Evolutionary conservation across 1,139 yeast genomes (phyloP).

Genomic region (Candida anutae): DNA sequence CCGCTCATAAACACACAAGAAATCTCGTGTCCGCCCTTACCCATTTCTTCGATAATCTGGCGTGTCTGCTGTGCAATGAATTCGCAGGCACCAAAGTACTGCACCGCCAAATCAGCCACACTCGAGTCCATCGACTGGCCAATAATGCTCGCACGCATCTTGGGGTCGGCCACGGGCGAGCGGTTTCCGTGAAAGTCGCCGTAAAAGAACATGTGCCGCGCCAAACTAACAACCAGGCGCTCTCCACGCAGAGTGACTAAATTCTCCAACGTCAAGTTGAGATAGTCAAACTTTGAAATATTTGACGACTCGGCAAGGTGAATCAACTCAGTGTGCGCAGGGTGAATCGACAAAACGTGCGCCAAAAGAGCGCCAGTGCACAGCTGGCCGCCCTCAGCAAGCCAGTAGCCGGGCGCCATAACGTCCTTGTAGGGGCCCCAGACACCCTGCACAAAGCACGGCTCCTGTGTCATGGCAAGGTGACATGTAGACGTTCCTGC

Average conservation of each 20-base stretch:
- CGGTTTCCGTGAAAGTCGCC: slow-evolving; percentile 97
- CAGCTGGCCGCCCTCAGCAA: slow-evolving; percentile 98
- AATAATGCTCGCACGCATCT: slow-evolving; percentile 87
- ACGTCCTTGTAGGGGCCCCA: slow-evolving; percentile 99
- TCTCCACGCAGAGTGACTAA: slow-evolving; percentile 48
- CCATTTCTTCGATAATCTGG: slow-evolving; percentile 85
- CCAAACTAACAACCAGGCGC: slow-evolving; percentile 72
- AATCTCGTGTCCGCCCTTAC: slow-evolving; percentile 68
- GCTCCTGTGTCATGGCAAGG: slow-evolving; percentile 75
- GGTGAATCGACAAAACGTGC: slow-evolving; percentile 85
- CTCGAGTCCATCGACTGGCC: slow-evolving; percentile 91
- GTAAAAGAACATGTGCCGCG: slow-evolving; percentile 80
- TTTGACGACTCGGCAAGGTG: slow-evolving; percentile 57
- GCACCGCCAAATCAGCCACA: slow-evolving; percentile 74
- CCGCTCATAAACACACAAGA: slow-evolving; percentile 84
- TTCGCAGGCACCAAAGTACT: slow-evolving; percentile 90
- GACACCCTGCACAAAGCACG: slow-evolving; percentile 89
- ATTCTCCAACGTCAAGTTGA: slow-evolving; percentile 67
- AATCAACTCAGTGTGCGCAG: slow-evolving; percentile 69
- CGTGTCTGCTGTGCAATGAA: slow-evolving; percentile 96
- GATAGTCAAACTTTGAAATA: slow-evolving; percentile 71
- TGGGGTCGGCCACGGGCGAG: slow-evolving; percentile 92
- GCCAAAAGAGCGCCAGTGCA: slow-evolving; percentile 93
- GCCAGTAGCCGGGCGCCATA: slow-evolving; percentile 81
- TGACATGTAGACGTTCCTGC: slow-evolving; percentile 99